Conservation (phyloP, 805 yeast genomes). For the Candida nemodendra region DNA sequence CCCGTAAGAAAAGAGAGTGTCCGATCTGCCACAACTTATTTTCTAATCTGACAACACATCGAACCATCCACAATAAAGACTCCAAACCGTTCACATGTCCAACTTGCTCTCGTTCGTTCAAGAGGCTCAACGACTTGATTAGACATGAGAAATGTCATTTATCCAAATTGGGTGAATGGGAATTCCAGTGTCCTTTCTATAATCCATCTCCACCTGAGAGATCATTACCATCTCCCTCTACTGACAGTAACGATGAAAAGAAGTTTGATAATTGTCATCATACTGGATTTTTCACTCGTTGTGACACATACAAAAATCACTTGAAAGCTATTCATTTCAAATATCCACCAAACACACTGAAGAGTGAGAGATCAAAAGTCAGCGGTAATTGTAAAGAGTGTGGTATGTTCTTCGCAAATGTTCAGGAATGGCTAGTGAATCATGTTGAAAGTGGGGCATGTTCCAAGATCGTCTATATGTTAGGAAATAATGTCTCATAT, state of each 20-base stretch:
- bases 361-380: conserved; percentile 66
- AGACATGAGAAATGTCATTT: conserved; percentile 86
- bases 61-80: conserved; percentile 72
- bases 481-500: not conserved
- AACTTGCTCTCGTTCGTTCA: conserved; percentile 80
- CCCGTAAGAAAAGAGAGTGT: conserved; percentile 37
- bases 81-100: conserved; percentile 77
- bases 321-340: conserved; percentile 85
- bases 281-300: conserved; percentile 81
- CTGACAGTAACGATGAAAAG: conserved; percentile 4
- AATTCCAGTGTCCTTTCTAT: conserved; percentile 80
- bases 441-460: conserved; percentile 63
- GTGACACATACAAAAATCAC: conserved; percentile 92
- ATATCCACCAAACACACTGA: conserved; percentile 84
- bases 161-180: conserved; percentile 66
- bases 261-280: conserved; percentile 54
- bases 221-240: conserved; percentile 27
- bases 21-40: conserved; percentile 47
- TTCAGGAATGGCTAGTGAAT: conserved; percentile 73
- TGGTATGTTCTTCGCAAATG: conserved; percentile 59
- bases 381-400: conserved; percentile 80
- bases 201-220: conserved; percentile 25
- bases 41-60: conserved; percentile 81
- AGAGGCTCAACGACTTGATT: conserved; percentile 81
- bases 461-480: conserved; percentile 17